Evolutionary conservation across 257 asterid genomes (phyloP).

Genomic region (Scutellaria baicalensis): DNA sequence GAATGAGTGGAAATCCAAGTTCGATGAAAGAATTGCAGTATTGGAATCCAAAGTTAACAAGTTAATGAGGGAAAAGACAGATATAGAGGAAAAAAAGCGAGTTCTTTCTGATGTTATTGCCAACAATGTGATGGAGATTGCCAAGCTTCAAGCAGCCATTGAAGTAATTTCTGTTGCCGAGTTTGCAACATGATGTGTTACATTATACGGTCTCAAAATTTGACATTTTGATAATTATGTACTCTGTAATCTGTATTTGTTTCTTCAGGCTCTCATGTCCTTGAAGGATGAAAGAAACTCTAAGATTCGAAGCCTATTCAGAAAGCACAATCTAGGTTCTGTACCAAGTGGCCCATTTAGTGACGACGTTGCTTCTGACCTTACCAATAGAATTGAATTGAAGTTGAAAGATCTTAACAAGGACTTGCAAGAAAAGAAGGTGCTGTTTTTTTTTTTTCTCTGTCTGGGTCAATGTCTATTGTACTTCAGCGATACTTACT

Average conservation of each 20-base stretch:
- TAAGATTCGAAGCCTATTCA: conserved; percentile 42
- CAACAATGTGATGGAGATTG: conserved; percentile 41
- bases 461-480: not conserved
- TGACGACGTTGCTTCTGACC: conserved; percentile 67
- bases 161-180: conserved; percentile 39
- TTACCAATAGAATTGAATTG: conserved; percentile 46
- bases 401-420: conserved; percentile 48
- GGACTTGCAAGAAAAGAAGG: conserved; percentile 79
- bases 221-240: conserved; percentile 10
- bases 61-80: conserved; percentile 63
- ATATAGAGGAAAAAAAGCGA: conserved; percentile 44
- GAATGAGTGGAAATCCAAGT: conserved; percentile 86
- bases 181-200: conserved; percentile 14
- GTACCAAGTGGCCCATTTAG: conserved; percentile 51
- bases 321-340: conserved; percentile 69
- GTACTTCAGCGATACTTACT: conserved; percentile 6
- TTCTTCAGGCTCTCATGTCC: conserved; percentile 46
- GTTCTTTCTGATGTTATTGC: conserved; percentile 29
- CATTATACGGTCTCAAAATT: conserved; percentile 3
- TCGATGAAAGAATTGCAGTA: conserved; percentile 63
- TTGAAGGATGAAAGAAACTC: conserved; percentile 71
- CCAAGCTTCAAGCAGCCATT: conserved; percentile 68
- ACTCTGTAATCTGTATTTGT: conserved; percentile 21
- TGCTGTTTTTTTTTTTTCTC: conserved; percentile 22
- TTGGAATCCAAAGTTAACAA: conserved; percentile 50